Conservation (phyloP, 805 yeast species). For the Schwanniomyces polymorphus region DNA sequence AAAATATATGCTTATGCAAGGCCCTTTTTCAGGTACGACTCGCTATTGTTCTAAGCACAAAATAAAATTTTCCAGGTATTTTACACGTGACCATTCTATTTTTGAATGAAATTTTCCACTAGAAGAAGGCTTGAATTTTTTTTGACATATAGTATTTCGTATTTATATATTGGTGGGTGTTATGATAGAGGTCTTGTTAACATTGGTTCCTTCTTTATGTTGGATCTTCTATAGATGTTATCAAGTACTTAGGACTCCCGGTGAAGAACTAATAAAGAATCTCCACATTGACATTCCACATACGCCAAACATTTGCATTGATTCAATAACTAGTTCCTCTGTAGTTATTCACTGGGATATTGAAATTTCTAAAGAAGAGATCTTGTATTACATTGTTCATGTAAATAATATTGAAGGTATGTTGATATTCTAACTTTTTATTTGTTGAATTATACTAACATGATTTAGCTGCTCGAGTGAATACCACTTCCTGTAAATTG, state of each 20-base stretch:
- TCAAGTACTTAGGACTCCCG: constrained; percentile 42
- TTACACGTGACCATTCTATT: neutral
- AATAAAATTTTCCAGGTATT: neutral
- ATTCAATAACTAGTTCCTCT: constrained; percentile 45
- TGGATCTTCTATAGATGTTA: constrained; percentile 43
- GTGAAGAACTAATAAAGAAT: constrained; percentile 44
- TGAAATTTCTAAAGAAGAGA: constrained; percentile 26
- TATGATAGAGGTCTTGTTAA: constrained; percentile 34
- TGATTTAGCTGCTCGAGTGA: constrained; percentile 28
- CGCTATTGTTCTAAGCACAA: neutral
- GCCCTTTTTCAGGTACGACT: neutral
- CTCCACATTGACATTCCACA: constrained; percentile 56
- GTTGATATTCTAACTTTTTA: neutral
- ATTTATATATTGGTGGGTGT: neutral
- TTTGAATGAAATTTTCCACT: neutral
- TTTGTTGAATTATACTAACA: constrained; percentile 4
- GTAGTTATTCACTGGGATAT: constrained; percentile 60
- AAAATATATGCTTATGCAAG: neutral
- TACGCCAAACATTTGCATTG: constrained; percentile 55
- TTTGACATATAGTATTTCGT: neutral
- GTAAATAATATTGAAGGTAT: constrained; percentile 31
- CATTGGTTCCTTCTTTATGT: constrained; percentile 32
- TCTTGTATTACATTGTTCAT: constrained; percentile 29
- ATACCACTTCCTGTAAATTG: constrained; percentile 34
- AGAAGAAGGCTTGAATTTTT: neutral